Conservation (phyloP, 2,329 filamentous ascomycete species). For the Diaporthe helianthi region DNA sequence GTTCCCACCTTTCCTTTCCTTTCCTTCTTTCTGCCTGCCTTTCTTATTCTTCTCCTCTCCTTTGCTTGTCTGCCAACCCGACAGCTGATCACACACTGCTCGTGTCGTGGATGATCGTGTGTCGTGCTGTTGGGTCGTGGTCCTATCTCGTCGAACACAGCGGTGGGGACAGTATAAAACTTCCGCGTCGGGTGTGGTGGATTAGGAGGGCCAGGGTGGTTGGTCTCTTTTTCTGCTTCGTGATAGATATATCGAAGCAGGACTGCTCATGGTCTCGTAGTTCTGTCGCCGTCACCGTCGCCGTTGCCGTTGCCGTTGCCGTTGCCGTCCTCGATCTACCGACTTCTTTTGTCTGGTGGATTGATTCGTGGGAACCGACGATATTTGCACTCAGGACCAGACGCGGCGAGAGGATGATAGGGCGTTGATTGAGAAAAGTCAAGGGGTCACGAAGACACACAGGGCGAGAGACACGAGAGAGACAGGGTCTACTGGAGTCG, state of each 20-base stretch:
- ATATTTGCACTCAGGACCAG: background rate
- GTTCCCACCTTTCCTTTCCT: background rate
- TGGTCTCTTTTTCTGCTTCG: slow-evolving; percentile 19
- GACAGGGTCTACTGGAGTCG: background rate
- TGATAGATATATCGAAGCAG: slow-evolving; percentile 13
- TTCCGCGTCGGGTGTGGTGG: background rate
- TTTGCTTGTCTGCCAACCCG: background rate
- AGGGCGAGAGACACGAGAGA: background rate
- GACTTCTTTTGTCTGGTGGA: background rate
- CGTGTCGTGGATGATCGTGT: background rate
- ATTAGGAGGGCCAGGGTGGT: slow-evolving; percentile 17
- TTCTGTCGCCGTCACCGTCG: background rate
- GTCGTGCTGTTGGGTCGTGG: background rate
- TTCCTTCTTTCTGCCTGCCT: background rate
- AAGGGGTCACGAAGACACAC: background rate
- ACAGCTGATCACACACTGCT: background rate
- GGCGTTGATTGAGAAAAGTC: background rate
- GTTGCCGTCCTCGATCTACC: background rate
- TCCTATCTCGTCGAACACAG: background rate
- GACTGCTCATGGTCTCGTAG: slow-evolving; percentile 25
- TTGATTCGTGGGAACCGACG: background rate
- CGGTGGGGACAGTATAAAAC: too few species aligned
- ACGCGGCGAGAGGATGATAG: background rate
- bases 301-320: background rate
- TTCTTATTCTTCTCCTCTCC: background rate